Evolutionary conservation across 768 basidiomycete species (phyloP).

Genomic region (Lentinula boryana): DNA sequence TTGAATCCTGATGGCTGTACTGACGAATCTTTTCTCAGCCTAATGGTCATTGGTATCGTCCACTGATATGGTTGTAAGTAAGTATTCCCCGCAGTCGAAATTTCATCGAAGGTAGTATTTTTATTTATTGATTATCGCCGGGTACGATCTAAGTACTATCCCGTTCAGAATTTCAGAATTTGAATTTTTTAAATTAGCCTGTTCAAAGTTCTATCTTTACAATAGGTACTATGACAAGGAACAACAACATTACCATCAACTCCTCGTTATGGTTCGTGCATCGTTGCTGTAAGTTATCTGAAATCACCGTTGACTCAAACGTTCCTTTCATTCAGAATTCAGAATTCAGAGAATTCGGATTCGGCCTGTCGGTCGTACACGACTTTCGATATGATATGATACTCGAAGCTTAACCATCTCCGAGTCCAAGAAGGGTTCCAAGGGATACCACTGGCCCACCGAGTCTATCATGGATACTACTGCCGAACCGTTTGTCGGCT

Average conservation of each 20-base stretch:
- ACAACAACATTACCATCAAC: constrained; percentile 15
- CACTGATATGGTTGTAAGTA: neutral
- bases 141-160: constrained; percentile 27
- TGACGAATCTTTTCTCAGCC: neutral
- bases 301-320: neutral
- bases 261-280: constrained; percentile 16
- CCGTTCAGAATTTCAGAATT: too few species aligned
- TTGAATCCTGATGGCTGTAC: constrained; percentile 23
- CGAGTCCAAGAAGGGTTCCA: neutral
- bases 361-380: constrained; percentile 47
- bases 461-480: neutral
- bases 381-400: constrained; percentile 39
- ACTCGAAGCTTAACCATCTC: constrained; percentile 25
- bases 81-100: neutral
- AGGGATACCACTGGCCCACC: neutral
- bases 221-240: constrained; percentile 20
- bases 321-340: too few species aligned
- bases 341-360: constrained; percentile 48
- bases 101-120: constrained; percentile 8
- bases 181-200: neutral
- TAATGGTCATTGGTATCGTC: neutral
- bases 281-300: neutral
- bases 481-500: neutral
- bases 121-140: constrained; percentile 14
- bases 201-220: neutral